Evolutionary conservation across 2,329 filamentous ascomycete genomes (phyloP).

Genomic region (Dothideomycetes sp.): DNA sequence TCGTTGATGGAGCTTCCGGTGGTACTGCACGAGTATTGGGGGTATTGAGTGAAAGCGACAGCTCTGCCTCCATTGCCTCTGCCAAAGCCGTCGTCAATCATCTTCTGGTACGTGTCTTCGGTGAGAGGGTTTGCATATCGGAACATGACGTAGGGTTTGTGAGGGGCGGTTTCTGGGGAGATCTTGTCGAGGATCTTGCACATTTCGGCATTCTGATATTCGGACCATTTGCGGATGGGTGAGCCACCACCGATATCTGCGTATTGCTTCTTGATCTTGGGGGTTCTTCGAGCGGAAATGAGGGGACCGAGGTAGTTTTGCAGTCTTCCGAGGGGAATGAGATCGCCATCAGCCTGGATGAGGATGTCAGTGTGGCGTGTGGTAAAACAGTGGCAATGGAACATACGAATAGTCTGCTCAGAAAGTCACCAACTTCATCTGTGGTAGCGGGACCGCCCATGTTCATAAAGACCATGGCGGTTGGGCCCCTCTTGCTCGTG

Average conservation of each 20-base stretch:
- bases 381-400: slow-evolving; percentile 8
- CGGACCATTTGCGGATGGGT: slow-evolving; percentile 95
- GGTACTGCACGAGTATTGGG: slow-evolving; percentile 95
- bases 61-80: slow-evolving; percentile 82
- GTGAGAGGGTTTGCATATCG: slow-evolving; percentile 89
- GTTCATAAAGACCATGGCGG: slow-evolving; percentile 97
- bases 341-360: slow-evolving; percentile 83
- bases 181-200: slow-evolving; percentile 91
- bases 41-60: slow-evolving; percentile 96
- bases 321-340: slow-evolving; percentile 88
- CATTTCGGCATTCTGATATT: slow-evolving; percentile 88
- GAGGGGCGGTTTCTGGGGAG: slow-evolving; percentile 85
- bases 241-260: slow-evolving; percentile 93
- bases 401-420: slow-evolving; percentile 83
- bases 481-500: slow-evolving; percentile 64
- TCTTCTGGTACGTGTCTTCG: slow-evolving; percentile 77
- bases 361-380: too few relatives aligned
- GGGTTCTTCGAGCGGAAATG: slow-evolving; percentile 76
- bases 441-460: slow-evolving; percentile 93
- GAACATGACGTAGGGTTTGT: slow-evolving; percentile 96
- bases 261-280: slow-evolving; percentile 96
- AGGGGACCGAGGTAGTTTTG: slow-evolving; percentile 85
- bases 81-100: slow-evolving; percentile 84
- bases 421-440: slow-evolving; percentile 77
- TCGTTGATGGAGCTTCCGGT: slow-evolving; percentile 95